Base-by-base conservation (phyloP, 495 filamentous ascomycete species). In the Aspergillus leporis region DNA sequence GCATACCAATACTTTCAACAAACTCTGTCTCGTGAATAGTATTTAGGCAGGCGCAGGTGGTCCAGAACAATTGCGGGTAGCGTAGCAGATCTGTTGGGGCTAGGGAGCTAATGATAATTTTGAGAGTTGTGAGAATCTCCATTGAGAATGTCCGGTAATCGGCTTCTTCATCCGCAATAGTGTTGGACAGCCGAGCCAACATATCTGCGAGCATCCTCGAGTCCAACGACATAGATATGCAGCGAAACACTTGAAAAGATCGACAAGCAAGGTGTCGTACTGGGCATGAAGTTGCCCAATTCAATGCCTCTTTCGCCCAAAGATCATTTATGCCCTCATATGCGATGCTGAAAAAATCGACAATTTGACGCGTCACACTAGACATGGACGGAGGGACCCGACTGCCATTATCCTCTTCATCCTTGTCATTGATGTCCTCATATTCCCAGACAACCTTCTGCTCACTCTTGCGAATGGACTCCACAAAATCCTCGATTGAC, bases 61-160 rank as follows among this genome's bases (percentile, higher is more conserved):
- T 93, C 94, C 94, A 99, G 74, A 98, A 99, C 1, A 98, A 76
- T 64, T 97, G 92, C 7, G 94, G 93, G 61, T 93, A 97, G 36
- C 88, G 85, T 43, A 96, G 61, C 14, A 99, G 80, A 71, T 94
- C 89, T 21, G 85, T 78, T 3, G 87, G 81, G n/a, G 90, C 85
- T 21, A 97, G 77, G 25, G 91, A 91, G 56, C 84, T 83, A 57
- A 98, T 94, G 55, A 97, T 88, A 0, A 92, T 90, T 58, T 93
- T 91, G 46, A 99, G 71, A 0, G 94, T 98, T 0, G 92, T 96
- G 25, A 99, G 77, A 66, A 98, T 97, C 66, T 99, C 94, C 88
- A 97, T 91, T 2, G 95, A 95, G 71, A 97, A 99, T 3, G 91
- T 90, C 64, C 96, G 91, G 51, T 96, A 92, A 72, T 97, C 93